phyloP scores from a whole-genome alignment of 352 stramenopile species.

The Globisporangium splendens region DNA sequence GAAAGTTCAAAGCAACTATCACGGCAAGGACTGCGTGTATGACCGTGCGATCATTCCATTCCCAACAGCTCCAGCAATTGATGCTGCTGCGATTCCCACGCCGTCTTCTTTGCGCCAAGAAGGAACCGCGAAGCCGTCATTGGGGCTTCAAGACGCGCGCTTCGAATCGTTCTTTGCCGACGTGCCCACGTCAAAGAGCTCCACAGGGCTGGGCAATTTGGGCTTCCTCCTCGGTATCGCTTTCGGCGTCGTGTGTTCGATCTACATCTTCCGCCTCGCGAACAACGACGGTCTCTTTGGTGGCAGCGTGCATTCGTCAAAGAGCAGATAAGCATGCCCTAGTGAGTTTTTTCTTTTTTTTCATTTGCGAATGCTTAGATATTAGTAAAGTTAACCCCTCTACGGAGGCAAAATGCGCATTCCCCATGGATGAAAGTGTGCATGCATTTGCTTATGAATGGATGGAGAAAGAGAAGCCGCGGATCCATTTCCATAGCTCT shows the following conservation, averaged over 20 bases:
- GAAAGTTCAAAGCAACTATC: constrained; percentile 71
- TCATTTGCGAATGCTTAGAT: background rate
- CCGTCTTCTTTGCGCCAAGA: constrained; percentile 23
- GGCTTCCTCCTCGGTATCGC: constrained; percentile 38
- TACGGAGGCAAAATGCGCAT: too few relatives aligned
- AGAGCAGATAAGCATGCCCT: constrained; percentile 18
- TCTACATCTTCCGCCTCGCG: constrained; percentile 60
- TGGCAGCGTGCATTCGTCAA: constrained; percentile 8
- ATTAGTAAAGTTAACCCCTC: too few relatives aligned
- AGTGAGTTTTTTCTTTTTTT: too few relatives aligned
- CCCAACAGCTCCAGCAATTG: background rate
- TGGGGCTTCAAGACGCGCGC: background rate
- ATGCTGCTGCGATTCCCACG: background rate
- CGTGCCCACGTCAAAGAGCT: constrained; percentile 12
- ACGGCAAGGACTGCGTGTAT: constrained; percentile 54
- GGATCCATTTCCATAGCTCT: background rate
- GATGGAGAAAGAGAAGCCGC: constrained; percentile 1
- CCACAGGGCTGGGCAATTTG: constrained; percentile 26
- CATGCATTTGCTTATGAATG: constrained; percentile 1
- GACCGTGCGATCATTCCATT: constrained; percentile 46
- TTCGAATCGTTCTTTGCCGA: constrained; percentile 1
- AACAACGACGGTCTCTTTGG: constrained; percentile 24
- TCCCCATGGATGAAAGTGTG: too few relatives aligned
- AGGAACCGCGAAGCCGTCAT: background rate
- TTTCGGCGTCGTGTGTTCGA: constrained; percentile 40